phyloP scores from a whole-genome alignment of 225 moss, liverwort and hornwort species.

The Rhytidiadelphus loreus region DNA sequence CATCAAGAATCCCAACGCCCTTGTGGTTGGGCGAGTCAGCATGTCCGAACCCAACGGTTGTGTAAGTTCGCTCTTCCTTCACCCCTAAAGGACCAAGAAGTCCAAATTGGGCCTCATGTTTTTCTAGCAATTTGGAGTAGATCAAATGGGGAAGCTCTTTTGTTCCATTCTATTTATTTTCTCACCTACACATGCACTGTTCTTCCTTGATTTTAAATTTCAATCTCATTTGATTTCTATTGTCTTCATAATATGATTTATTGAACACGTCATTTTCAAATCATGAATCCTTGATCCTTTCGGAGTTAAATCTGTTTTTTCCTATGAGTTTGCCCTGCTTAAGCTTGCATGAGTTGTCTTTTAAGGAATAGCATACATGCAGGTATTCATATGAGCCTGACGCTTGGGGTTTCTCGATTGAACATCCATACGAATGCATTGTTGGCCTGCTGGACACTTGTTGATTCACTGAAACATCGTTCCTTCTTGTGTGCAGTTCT shows the following conservation, averaged over 20 bases:
- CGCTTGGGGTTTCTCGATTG: neutral
- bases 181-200: neutral
- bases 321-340: neutral
- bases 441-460: neutral
- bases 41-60: neutral
- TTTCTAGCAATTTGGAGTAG: neutral
- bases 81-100: neutral
- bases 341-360: neutral
- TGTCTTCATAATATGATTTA: neutral
- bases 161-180: neutral
- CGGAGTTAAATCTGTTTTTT: neutral
- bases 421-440: neutral
- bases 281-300: neutral
- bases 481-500: constrained; percentile 14
- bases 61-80: constrained; percentile 6
- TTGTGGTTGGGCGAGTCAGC: constrained; percentile 18
- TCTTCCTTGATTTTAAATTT: neutral
- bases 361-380: neutral
- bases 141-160: neutral
- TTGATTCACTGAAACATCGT: neutral
- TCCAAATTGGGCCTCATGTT: neutral
- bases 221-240: neutral
- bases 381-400: neutral
- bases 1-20: constrained; percentile 7
- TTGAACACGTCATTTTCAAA: neutral